Base-by-base conservation (phyloP, 2,329 filamentous ascomycete genomes). In the Clonostachys rosea region DNA sequence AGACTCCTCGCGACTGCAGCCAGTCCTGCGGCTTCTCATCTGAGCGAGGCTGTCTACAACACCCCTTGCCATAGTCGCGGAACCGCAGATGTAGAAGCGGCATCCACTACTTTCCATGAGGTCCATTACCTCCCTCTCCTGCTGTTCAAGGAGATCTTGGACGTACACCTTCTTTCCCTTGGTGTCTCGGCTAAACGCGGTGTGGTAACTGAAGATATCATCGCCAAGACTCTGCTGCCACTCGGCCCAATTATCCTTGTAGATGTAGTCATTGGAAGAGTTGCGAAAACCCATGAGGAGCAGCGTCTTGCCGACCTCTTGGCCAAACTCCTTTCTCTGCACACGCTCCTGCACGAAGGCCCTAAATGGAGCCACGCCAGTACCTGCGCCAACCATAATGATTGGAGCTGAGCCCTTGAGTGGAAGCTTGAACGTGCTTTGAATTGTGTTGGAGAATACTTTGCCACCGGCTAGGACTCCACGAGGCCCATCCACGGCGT, bases 51-150 rank as follows among this genome's bases (percentile, higher is more conserved):
- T 39, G 36, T 39, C 36, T n/a, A 39, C 36, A 61, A 96, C 91
- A 65, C 95, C 91, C 49, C 91, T 85, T 42, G 91, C 91, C 91
- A 96, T 96, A 73, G 96, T 91, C 47, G 94, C 89, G 1, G 95
- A 94, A 64, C 94, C 94, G 61, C 95, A 99, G 49, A 99, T 92
- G 66, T 99, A 99, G 67, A 99, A 91, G n/a, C 36, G 36, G 70
- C 94, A 96, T 6, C 90, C 94, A 66, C 91, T 88, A 67, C 90
- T 77, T 56, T 87, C 77, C 10, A 99, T 77, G 1, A 99, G 81
- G 54, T 92, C 84, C 69, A 95, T 92, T 70, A 99, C 79, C 59
- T 96, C 83, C 59, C 87, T 80, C 49, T 88, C 84, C 44, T 84
- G 78, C 67, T 97, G 89, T 70, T 88, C 86, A 50, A 99, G 78